These are phyloP conservation scores for Macaranga tanarius DNA, from an alignment of 441 rosid species.

Conservation along the genomic window DNA sequence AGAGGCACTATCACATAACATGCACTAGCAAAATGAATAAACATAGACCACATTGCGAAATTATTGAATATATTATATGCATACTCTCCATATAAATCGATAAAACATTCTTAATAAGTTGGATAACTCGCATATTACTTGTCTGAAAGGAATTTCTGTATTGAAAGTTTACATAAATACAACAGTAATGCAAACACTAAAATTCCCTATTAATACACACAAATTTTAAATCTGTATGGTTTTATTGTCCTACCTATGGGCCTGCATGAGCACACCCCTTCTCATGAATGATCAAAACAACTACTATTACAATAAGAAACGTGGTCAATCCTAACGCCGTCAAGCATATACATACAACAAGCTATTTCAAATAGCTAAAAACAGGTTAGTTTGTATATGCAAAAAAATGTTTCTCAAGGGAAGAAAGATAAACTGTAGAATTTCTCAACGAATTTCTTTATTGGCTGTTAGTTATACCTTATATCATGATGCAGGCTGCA, in stretches of 20 bases:
- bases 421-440: background rate
- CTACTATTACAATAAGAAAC: conserved; percentile 2
- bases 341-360: conserved; percentile 4
- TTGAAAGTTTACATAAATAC: background rate
- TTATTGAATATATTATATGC: background rate
- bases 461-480: background rate
- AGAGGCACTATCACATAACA: background rate
- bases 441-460: background rate
- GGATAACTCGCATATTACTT: background rate
- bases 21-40: background rate
- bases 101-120: background rate
- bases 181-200: background rate
- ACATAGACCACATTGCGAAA: background rate
- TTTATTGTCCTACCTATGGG: too few relatives aligned
- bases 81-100: background rate
- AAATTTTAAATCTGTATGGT: too few relatives aligned
- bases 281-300: background rate
- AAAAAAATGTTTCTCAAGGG: background rate
- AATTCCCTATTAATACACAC: background rate
- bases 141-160: background rate
- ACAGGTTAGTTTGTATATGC: conserved; percentile 7
- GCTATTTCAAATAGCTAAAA: conserved; percentile 8
- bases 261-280: too few relatives aligned
- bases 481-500: background rate
- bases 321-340: background rate